Conservation (phyloP, 345 rosid genomes). For the Murraya paniculata region DNA sequence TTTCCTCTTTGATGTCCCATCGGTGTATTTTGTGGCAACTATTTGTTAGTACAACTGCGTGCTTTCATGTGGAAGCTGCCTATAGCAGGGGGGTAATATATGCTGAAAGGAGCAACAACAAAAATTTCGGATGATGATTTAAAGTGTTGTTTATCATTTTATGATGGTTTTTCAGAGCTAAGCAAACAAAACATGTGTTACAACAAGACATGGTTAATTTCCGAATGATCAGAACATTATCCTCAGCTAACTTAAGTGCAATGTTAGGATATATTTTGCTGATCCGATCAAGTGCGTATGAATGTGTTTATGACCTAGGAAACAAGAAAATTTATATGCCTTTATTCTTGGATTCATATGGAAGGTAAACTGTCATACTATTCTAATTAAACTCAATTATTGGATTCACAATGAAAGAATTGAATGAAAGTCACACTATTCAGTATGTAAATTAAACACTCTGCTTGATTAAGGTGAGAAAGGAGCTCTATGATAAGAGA, state of each 20-base stretch:
- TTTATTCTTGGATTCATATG: background rate
- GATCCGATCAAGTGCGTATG: background rate
- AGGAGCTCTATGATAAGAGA: background rate
- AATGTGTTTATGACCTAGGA: background rate
- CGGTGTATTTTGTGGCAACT: background rate
- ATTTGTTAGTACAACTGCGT: background rate
- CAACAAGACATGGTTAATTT: background rate
- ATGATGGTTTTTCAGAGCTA: slow-evolving; percentile 3
- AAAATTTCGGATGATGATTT: background rate
- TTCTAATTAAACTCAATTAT: background rate
- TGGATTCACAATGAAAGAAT: background rate
- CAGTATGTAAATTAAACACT: background rate
- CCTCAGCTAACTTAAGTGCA: background rate
- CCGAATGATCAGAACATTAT: background rate
- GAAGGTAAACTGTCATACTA: background rate
- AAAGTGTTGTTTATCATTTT: background rate
- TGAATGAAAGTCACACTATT: background rate
- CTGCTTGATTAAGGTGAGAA: background rate
- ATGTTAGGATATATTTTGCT: background rate
- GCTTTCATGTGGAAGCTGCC: background rate
- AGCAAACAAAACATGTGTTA: background rate
- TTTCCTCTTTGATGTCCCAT: background rate
- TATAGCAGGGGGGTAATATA: background rate
- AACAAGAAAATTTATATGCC: background rate
- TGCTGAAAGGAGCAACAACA: background rate